phyloP scores from a whole-genome alignment of 2,329 filamentous ascomycete species.

The Aspergillus cejpii region DNA sequence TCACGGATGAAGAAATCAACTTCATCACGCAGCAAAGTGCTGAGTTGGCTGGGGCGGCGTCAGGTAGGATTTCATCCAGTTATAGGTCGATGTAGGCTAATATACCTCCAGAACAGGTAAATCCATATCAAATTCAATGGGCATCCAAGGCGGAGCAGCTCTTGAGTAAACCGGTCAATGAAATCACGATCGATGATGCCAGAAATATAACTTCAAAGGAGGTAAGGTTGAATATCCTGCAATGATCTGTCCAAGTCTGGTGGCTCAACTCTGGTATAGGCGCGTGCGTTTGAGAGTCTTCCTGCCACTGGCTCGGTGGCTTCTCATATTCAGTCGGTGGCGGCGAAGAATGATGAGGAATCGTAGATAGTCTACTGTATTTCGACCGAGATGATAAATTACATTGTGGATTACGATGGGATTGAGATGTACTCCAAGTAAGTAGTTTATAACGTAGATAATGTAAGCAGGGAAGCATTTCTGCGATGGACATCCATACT shows the following conservation, averaged over 20 bases:
- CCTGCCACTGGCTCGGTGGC: constrained; percentile 14
- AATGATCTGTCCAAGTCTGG: too few species aligned
- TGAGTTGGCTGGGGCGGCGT: constrained; percentile 7
- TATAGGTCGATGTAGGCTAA: not conserved
- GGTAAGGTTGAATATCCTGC: too few species aligned
- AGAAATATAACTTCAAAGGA: constrained; percentile 9
- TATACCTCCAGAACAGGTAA: not conserved
- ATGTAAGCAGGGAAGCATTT: too few species aligned
- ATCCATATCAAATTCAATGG: constrained; percentile 10
- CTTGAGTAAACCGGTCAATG: constrained; percentile 11
- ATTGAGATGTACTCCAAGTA: too few species aligned
- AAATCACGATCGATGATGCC: constrained; percentile 9
- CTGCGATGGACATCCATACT: too few species aligned
- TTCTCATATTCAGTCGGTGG: constrained; percentile 14
- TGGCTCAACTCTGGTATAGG: constrained; percentile 1
- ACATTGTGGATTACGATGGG: too few species aligned
- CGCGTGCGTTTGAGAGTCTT: constrained; percentile 11
- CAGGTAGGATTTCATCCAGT: not conserved
- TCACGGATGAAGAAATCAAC: constrained; percentile 13
- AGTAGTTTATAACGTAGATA: too few species aligned
- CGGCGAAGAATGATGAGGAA: constrained; percentile 10
- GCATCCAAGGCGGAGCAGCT: constrained; percentile 7
- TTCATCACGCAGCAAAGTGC: constrained; percentile 10
- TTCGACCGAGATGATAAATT: too few species aligned
- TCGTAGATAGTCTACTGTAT: not conserved